phyloP scores from a whole-genome alignment of 495 filamentous ascomycete genomes.

The Apodospora peruviana region DNA sequence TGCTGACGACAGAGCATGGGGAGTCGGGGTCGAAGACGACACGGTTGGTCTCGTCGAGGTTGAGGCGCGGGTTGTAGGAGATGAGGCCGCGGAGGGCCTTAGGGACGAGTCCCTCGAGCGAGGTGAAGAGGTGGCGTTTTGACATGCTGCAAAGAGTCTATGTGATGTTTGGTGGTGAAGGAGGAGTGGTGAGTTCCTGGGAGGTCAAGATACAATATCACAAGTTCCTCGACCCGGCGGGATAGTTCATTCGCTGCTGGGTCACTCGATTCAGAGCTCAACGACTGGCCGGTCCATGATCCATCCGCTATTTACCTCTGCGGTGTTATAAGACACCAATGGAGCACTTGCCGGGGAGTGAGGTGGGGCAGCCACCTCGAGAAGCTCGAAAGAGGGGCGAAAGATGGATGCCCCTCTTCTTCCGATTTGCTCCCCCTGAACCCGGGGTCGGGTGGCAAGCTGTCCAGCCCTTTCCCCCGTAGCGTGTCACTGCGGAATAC shows the following conservation, averaged over 20 bases:
- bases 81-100: conserved; percentile 51
- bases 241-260: too few relatives aligned
- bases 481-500: conserved; percentile 14
- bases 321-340: conserved; percentile 10
- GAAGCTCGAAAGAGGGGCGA: conserved; percentile 19
- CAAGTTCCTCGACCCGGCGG: too few relatives aligned
- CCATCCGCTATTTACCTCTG: too few relatives aligned
- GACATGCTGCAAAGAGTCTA: conserved; percentile 29
- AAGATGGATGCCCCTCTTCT: conserved; percentile 13
- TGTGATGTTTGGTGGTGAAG: not conserved
- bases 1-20: conserved; percentile 44
- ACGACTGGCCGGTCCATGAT: too few relatives aligned
- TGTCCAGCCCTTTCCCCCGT: conserved; percentile 1
- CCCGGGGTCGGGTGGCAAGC: conserved; percentile 11
- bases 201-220: not conserved
- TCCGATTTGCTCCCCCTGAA: conserved; percentile 8
- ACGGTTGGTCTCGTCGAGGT: conserved; percentile 49
- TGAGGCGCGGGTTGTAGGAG: conserved; percentile 50
- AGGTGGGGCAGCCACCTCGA: conserved; percentile 9
- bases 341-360: conserved; percentile 18
- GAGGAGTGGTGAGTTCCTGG: not conserved
- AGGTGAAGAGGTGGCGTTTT: conserved; percentile 40
- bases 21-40: conserved; percentile 53
- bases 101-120: conserved; percentile 47
- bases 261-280: too few relatives aligned